These are phyloP conservation scores for Syncephalastrum monosporum DNA, from an alignment of 371 early-diverging fungal genomes.

Conservation along the genomic window DNA sequence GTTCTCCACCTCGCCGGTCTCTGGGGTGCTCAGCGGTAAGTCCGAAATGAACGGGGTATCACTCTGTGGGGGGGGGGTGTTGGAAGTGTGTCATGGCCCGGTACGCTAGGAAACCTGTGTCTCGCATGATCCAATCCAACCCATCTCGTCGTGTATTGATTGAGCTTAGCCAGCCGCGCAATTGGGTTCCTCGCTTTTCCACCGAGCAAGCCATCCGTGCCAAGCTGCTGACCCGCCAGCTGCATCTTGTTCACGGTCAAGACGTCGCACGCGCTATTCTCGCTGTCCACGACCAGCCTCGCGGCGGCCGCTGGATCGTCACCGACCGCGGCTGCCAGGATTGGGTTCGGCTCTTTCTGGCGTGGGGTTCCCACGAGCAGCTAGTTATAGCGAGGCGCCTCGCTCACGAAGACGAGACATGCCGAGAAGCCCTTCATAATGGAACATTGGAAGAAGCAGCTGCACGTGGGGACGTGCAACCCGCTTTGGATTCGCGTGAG, in stretches of 20 bases:
- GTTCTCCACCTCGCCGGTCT: conserved; percentile 45
- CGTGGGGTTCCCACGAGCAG: conserved; percentile 41
- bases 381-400: conserved; percentile 24
- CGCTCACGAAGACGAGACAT: conserved; percentile 19
- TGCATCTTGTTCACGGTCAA: conserved; percentile 47
- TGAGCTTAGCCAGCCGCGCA: conserved; percentile 32
- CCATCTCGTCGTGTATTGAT: too few species aligned
- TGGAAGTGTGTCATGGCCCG: too few species aligned
- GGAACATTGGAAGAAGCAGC: conserved; percentile 33
- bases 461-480: conserved; percentile 23
- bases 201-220: conserved; percentile 28
- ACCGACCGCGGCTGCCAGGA: conserved; percentile 42
- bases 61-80: neutral
- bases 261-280: conserved; percentile 45
- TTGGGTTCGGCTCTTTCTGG: conserved; percentile 38
- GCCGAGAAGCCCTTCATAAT: conserved; percentile 22
- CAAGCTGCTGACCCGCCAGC: conserved; percentile 36
- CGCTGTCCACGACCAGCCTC: conserved; percentile 26
- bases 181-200: conserved; percentile 44
- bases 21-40: conserved; percentile 46
- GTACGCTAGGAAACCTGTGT: too few species aligned
- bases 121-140: too few species aligned
- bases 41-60: neutral
- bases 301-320: conserved; percentile 43
- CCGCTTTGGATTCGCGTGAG: conserved; percentile 41